These are phyloP conservation scores for Ceriops decandra DNA, from an alignment of 345 rosid species.

Conservation along the genomic window DNA sequence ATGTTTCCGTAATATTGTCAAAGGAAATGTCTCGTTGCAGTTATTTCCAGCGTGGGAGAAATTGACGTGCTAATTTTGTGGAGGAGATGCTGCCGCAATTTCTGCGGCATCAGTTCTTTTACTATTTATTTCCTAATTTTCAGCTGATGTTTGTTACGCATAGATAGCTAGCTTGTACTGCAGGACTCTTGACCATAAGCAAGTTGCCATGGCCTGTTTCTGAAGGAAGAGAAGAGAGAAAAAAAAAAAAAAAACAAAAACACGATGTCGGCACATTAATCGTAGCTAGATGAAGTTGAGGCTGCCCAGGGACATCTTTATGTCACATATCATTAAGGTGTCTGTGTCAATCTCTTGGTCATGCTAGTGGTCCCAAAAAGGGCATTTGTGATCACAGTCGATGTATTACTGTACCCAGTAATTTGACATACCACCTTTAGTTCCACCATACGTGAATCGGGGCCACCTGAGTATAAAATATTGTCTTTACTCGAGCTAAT, in stretches of 20 bases:
- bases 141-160: no score
- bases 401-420: neutral
- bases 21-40: no score
- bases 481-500: neutral
- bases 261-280: no score
- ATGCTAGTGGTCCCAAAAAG: neutral
- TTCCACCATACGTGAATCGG: neutral
- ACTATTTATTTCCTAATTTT: no score
- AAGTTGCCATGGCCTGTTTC: slow-evolving; percentile 16
- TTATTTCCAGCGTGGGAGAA: no score
- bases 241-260: neutral
- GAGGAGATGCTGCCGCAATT: no score
- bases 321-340: neutral
- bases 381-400: neutral
- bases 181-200: neutral
- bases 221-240: slow-evolving; percentile 8
- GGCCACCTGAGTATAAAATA: slow-evolving; percentile 8
- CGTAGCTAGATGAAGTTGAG: no score
- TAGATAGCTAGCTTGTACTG: no score
- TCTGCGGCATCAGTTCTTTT: no score
- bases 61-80: no score
- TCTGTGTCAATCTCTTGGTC: neutral
- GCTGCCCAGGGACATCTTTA: no score
- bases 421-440: neutral
- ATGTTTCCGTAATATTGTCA: no score